These are phyloP conservation scores for Mycena galericulata DNA, from an alignment of 768 basidiomycete genomes.

Conservation along the genomic window DNA sequence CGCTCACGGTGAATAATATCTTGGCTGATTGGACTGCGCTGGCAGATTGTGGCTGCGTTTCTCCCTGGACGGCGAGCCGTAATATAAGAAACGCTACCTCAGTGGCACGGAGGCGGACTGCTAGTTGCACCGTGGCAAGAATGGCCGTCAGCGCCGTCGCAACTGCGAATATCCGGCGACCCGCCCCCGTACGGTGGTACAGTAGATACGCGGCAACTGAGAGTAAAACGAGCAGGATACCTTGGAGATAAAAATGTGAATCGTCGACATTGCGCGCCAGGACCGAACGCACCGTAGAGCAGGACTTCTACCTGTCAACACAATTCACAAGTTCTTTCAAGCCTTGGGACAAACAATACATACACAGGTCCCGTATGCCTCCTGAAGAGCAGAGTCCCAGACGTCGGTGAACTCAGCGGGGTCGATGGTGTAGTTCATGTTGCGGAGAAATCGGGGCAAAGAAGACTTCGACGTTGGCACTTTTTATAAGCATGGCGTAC, in stretches of 20 bases:
- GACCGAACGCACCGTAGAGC: too few species aligned
- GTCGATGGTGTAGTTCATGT: too few species aligned
- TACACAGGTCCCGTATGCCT: too few species aligned
- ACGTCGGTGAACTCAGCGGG: too few species aligned
- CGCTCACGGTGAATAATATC: not conserved
- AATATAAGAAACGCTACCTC: not conserved
- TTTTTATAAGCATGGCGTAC: too few species aligned
- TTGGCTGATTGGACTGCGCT: not conserved
- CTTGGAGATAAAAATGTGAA: not conserved
- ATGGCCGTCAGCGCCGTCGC: conserved; percentile 8
- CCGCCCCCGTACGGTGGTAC: not conserved
- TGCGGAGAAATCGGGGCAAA: too few species aligned
- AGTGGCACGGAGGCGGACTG: not conserved
- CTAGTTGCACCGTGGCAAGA: conserved; percentile 4
- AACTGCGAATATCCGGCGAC: not conserved
- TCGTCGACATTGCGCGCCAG: too few species aligned
- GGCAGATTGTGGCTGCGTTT: not conserved
- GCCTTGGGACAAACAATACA: too few species aligned
- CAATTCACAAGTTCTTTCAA: too few species aligned
- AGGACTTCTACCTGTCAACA: too few species aligned
- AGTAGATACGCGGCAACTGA: not conserved
- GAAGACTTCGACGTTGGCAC: too few species aligned
- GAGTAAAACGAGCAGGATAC: conserved; percentile 2
- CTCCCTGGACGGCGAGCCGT: not conserved
- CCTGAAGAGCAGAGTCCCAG: too few species aligned